Evolutionary conservation across 2,329 filamentous ascomycete genomes (phyloP).

Genomic region (Lizonia empirigonia): DNA sequence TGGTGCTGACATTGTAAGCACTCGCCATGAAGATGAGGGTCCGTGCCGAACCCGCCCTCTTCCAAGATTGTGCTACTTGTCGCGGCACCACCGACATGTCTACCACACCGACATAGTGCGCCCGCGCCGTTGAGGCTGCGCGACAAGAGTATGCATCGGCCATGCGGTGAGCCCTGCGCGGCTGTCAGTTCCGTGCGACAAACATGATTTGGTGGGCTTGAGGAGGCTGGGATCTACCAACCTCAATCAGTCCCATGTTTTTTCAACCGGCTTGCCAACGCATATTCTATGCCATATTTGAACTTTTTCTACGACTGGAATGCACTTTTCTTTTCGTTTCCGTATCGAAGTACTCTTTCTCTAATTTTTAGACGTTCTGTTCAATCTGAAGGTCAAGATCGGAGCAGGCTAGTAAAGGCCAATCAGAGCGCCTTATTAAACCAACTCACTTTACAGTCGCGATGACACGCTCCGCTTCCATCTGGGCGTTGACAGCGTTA

Average conservation of each 20-base stretch:
- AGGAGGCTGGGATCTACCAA: constrained; percentile 33
- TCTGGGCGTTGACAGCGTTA: constrained; percentile 27
- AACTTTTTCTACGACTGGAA: not conserved
- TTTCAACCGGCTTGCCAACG: constrained; percentile 16
- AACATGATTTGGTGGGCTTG: constrained; percentile 27
- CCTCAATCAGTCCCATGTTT: constrained; percentile 30
- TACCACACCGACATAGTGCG: not conserved
- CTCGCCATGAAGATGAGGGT: too few species aligned
- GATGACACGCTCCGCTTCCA: constrained; percentile 25
- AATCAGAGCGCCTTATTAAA: constrained; percentile 20
- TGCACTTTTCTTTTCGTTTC: not conserved
- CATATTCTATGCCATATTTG: constrained; percentile 3
- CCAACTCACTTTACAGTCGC: constrained; percentile 6
- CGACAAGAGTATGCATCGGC: constrained; percentile 24
- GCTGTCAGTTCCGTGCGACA: constrained; percentile 24
- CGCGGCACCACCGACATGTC: not conserved
- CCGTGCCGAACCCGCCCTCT: not conserved
- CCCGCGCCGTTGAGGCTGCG: not conserved
- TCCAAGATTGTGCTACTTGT: too few species aligned
- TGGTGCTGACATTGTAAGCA: not conserved
- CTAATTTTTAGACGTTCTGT: not conserved
- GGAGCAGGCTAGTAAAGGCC: not conserved
- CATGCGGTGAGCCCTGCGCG: constrained; percentile 18
- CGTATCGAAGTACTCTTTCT: not conserved
- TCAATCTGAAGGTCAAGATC: not conserved